Evolutionary conservation across 306 rosid genomes (phyloP).

Genomic region (cucumber (Cucumis sativus)): Cucumber_9930_V3 NC_026655.2:6607501-6608000

Average conservation of each 20-base stretch:
- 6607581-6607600: background rate
- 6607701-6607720: background rate
- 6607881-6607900: background rate
- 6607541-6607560: background rate
- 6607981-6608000: background rate
- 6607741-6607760: background rate
- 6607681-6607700: background rate
- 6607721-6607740: background rate
- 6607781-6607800: background rate
- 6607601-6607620: background rate
- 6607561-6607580: constrained; percentile 1
- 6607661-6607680: background rate
- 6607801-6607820: background rate
- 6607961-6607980: background rate
- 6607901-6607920: background rate
- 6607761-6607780: background rate
- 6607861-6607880: background rate
- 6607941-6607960: background rate
- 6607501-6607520: background rate
- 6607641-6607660: background rate
- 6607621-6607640: background rate
- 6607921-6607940: background rate
- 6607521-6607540: background rate
- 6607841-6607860: background rate
- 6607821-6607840: background rate